A percentile compares a stretch with the other conserved stretches of the same genome.
phyloP scores from a whole-genome alignment of 1,284 basidiomycete genomes.

The Austroboletus rostrupii region DNA sequence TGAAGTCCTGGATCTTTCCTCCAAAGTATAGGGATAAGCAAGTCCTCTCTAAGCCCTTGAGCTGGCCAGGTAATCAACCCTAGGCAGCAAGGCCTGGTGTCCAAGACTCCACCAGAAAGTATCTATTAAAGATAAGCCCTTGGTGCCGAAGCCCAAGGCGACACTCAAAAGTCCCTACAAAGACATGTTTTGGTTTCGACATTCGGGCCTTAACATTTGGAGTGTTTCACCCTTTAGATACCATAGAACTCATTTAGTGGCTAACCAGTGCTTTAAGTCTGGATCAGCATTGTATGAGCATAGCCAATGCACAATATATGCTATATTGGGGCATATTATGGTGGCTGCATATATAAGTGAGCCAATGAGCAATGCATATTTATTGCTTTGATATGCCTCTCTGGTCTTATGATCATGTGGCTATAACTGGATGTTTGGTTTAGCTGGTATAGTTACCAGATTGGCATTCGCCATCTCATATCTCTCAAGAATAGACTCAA shows the following conservation, averaged over 20 bases:
- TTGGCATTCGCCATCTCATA: not conserved
- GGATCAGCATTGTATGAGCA: slow-evolving; percentile 2
- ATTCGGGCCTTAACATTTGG: too few species aligned
- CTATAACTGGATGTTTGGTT: not conserved
- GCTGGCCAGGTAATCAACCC: too few species aligned
- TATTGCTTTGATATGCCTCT: not conserved
- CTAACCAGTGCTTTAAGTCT: not conserved
- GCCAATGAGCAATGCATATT: not conserved
- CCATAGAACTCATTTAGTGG: not conserved
- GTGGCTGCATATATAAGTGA: not conserved
- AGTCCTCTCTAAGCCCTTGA: too few species aligned
- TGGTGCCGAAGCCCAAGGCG: too few species aligned
- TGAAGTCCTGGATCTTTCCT: too few species aligned
- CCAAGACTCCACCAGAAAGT: too few species aligned
- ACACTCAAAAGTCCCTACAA: too few species aligned
- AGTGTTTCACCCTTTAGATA: slow-evolving; percentile 4
- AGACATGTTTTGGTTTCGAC: too few species aligned
- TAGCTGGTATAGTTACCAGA: not conserved
- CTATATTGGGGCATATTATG: not conserved
- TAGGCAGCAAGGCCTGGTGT: too few species aligned
- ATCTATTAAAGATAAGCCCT: too few species aligned
- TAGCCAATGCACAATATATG: not conserved
- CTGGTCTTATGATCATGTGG: not conserved
- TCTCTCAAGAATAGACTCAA: not conserved
- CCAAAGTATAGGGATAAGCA: too few species aligned